Evolutionary conservation across 2,329 filamentous ascomycete species (phyloP).

Genomic region (Cordyceps fumosorosea): DNA sequence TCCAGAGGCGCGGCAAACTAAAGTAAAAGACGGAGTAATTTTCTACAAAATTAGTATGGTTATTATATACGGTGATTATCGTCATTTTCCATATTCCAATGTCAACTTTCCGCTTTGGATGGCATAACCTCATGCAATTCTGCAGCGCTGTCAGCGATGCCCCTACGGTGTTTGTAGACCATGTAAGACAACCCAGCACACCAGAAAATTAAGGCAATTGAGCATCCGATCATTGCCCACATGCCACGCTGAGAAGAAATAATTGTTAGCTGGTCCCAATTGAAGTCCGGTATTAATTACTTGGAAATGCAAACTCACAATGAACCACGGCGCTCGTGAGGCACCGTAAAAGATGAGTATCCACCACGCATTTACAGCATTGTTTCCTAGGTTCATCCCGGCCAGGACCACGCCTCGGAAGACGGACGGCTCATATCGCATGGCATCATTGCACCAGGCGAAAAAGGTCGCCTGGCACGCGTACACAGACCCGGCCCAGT

Average conservation of each 20-base stretch:
- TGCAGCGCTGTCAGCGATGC: background rate
- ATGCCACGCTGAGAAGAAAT: slow-evolving; percentile 47
- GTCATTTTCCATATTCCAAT: background rate
- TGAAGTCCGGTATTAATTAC: background rate
- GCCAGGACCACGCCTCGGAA: slow-evolving; percentile 62
- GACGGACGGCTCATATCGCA: slow-evolving; percentile 56
- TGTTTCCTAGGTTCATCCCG: slow-evolving; percentile 64
- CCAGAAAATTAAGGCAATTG: slow-evolving; percentile 54
- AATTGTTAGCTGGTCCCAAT: slow-evolving; percentile 4
- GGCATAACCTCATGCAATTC: background rate
- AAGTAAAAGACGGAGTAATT: background rate
- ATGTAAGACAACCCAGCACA: slow-evolving; percentile 44
- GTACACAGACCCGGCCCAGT: slow-evolving; percentile 64
- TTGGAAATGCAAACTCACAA: slow-evolving; percentile 33
- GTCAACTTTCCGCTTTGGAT: background rate
- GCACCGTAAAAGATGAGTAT: slow-evolving; percentile 64
- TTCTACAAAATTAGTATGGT: too few relatives aligned
- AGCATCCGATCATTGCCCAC: slow-evolving; percentile 65
- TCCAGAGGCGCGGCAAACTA: background rate
- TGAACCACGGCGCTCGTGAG: slow-evolving; percentile 59
- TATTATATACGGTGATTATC: background rate
- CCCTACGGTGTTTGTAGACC: background rate
- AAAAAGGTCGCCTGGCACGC: slow-evolving; percentile 70
- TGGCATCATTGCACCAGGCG: slow-evolving; percentile 67
- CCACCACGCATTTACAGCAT: slow-evolving; percentile 69